phyloP scores from a whole-genome alignment of 2,329 filamentous ascomycete genomes.

The Exserohilum rostratum region DNA sequence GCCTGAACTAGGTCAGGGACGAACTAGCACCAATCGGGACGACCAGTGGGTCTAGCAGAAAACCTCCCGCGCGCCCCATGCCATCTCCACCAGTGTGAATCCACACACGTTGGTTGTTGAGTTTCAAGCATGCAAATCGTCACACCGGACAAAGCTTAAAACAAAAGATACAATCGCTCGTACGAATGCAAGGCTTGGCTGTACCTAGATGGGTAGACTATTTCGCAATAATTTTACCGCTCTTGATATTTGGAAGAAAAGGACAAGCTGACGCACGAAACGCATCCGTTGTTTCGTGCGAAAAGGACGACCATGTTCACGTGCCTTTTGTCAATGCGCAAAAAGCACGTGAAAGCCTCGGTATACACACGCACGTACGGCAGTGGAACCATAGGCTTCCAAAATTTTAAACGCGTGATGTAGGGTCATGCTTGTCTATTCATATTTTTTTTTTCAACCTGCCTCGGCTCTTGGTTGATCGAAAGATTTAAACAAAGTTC shows the following conservation, averaged over 20 bases:
- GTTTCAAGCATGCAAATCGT: background rate
- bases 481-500: too few species aligned
- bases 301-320: background rate
- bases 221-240: background rate
- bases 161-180: background rate
- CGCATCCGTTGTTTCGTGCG: background rate
- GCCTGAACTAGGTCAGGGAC: background rate
- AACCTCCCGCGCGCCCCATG: background rate
- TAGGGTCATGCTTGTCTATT: background rate
- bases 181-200: background rate
- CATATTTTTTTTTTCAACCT: too few species aligned
- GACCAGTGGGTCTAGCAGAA: constrained; percentile 6
- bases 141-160: background rate
- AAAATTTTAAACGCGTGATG: background rate
- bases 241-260: background rate
- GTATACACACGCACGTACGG: too few species aligned
- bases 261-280: background rate
- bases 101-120: background rate
- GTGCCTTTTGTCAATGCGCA: background rate
- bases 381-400: background rate
- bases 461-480: too few species aligned
- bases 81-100: background rate
- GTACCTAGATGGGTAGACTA: too few species aligned
- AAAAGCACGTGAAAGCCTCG: background rate
- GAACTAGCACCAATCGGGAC: background rate